These are phyloP conservation scores for Suillus discolor DNA, from an alignment of 768 basidiomycete species.

Conservation along the genomic window DNA sequence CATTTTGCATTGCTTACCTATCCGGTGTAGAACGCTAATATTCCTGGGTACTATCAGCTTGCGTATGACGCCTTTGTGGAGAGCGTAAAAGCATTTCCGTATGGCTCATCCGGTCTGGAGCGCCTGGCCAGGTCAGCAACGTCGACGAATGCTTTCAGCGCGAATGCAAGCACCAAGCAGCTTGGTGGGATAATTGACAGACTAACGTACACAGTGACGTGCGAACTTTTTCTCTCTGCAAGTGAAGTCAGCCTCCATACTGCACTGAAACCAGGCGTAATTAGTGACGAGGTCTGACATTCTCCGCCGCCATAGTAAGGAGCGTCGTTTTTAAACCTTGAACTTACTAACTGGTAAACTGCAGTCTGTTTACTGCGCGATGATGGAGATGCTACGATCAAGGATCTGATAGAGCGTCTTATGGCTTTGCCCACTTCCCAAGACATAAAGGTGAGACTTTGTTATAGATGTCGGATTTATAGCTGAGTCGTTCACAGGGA, in stretches of 20 bases:
- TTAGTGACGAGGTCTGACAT: constrained; percentile 45
- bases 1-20: constrained; percentile 10
- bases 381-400: constrained; percentile 53
- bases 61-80: constrained; percentile 60
- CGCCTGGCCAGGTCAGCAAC: constrained; percentile 7
- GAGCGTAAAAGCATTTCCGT: constrained; percentile 58
- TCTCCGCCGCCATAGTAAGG: constrained; percentile 69
- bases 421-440: constrained; percentile 56
- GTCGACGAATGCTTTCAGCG: constrained; percentile 35
- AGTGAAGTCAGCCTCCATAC: constrained; percentile 35
- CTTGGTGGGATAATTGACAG: constrained; percentile 63
- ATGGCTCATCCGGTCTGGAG: constrained; percentile 20
- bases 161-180: constrained; percentile 51
- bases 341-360: constrained; percentile 7
- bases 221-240: constrained; percentile 62
- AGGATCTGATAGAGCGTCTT: constrained; percentile 58
- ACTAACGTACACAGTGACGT: constrained; percentile 65
- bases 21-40: constrained; percentile 6
- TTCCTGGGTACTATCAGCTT: constrained; percentile 40
- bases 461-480: background rate
- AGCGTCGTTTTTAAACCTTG: background rate
- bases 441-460: constrained; percentile 53
- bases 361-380: constrained; percentile 71
- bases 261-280: background rate
- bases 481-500: constrained; percentile 46